Conservation (phyloP, 2,329 filamentous ascomycete species). For the Thelonectria olida region DNA sequence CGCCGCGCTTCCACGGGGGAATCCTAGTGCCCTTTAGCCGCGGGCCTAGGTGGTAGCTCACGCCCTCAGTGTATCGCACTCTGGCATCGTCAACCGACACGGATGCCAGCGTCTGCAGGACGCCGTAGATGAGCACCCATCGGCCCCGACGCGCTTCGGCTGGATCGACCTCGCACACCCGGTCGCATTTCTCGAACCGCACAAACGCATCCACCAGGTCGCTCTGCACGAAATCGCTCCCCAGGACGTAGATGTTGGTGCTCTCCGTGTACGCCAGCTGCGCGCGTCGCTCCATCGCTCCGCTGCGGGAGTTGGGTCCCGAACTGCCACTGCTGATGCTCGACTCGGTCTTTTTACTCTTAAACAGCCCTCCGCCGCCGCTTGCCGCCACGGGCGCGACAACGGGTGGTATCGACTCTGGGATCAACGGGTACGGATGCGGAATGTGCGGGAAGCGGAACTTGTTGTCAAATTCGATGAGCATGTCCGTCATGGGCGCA, state of each 20-base stretch:
- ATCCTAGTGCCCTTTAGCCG: constrained; percentile 52
- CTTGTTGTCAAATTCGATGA: constrained; percentile 71
- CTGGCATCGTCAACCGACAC: constrained; percentile 66
- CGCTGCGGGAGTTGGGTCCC: constrained; percentile 17
- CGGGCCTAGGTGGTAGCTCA: constrained; percentile 66
- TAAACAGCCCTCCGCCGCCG: constrained; percentile 37
- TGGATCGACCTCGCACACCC: constrained; percentile 60
- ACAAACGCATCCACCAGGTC: constrained; percentile 64
- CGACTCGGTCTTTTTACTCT: constrained; percentile 42
- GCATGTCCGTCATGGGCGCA: constrained; percentile 72
- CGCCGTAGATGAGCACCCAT: constrained; percentile 69
- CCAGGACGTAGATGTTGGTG: constrained; percentile 66
- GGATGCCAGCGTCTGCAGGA: constrained; percentile 67
- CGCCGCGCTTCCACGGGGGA: constrained; percentile 61
- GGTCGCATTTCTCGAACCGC: constrained; percentile 65
- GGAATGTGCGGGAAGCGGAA: constrained; percentile 72
- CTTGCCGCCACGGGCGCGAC: background rate
- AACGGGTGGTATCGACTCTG: constrained; percentile 56
- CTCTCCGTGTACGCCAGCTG: constrained; percentile 68
- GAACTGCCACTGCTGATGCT: constrained; percentile 28
- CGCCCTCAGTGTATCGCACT: constrained; percentile 60
- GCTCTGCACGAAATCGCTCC: constrained; percentile 58
- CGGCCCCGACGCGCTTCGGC: constrained; percentile 65
- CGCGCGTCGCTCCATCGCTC: constrained; percentile 56
- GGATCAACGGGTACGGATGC: constrained; percentile 72